Evolutionary conservation across 108 stramenopile genomes (phyloP).

Genomic region (Cyclotella baltica): DNA sequence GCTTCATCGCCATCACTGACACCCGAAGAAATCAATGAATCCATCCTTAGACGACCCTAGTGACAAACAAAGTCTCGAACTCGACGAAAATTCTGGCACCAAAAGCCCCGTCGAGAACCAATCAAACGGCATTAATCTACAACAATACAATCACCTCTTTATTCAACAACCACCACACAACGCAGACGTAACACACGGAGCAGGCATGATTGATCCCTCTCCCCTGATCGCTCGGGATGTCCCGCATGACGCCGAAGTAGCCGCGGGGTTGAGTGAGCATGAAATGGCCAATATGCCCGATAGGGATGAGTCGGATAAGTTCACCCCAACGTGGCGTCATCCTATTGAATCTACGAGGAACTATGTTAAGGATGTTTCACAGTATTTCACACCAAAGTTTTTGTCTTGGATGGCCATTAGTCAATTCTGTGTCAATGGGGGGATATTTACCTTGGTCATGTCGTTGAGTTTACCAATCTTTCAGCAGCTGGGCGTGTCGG

Average conservation of each 20-base stretch:
- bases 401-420: conserved; percentile 47
- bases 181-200: neutral
- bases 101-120: neutral
- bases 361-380: conserved; percentile 39
- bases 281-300: neutral
- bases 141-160: conserved; percentile 7
- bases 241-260: neutral
- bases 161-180: neutral
- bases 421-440: conserved; percentile 45
- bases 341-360: conserved; percentile 28
- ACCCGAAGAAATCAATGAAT: neutral
- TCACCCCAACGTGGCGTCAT: conserved; percentile 27
- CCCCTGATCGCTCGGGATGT: conserved; percentile 21
- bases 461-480: conserved; percentile 46
- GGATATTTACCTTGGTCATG: conserved; percentile 47
- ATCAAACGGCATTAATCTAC: conserved; percentile 10
- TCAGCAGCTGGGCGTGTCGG: conserved; percentile 50
- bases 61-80: neutral
- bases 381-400: conserved; percentile 39
- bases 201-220: conserved; percentile 27
- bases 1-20: neutral
- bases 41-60: neutral
- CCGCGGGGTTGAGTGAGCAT: conserved; percentile 5
- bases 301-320: neutral
- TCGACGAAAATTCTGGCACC: neutral